Base-by-base conservation (phyloP, 768 basidiomycete genomes). In the Ephemerocybe angulata region DNA sequence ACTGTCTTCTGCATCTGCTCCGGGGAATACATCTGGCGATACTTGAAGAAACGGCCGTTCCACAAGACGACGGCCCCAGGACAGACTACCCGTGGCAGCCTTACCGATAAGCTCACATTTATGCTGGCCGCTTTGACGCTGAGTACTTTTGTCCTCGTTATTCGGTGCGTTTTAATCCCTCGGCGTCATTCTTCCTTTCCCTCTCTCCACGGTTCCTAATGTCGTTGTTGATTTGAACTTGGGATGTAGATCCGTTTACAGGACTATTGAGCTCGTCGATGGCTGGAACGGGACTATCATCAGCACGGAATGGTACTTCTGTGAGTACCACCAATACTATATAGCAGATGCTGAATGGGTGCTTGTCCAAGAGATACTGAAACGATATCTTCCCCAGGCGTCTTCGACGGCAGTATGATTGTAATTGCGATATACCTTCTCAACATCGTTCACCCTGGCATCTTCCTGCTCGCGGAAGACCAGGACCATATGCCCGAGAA, bases 351-450 rank as follows among this genome's bases (percentile, higher is more conserved):
- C 17, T 48, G 27, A 48, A 7, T 28, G 13, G 28, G 25, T 19
- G 46, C n/a, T n/a, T n/a, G n/a, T n/a, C n/a, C n/a, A n/a, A n/a
- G n/a, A n/a, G n/a, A n/a, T n/a, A n/a, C n/a, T n/a, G n/a, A n/a
- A n/a, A 11, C 27, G 27, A 8, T 17, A 35, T 41, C 15, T 22
- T 7, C 48, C 30, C 2, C 58, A 82, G 81, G 80, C 60, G 67
- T 76, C 8, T 68, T 83, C 22, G 82, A 83, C 62, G 81, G 77
- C 17, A 70, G 65, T 1, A 78, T 80, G 72, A 70, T 83, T 38
- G 64, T 70, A 8, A 58, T 82, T 15, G 80, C 81, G 3, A 74
- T 82, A 60, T 77, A 71, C 56, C 71, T 73, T 1, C 63, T 80
- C 42, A 81, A 79, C 65, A 48, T 80, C 52, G 65, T 75, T 51